Base-by-base conservation (phyloP, 2,329 filamentous ascomycete species). In the Aspergillus jensenii region DNA sequence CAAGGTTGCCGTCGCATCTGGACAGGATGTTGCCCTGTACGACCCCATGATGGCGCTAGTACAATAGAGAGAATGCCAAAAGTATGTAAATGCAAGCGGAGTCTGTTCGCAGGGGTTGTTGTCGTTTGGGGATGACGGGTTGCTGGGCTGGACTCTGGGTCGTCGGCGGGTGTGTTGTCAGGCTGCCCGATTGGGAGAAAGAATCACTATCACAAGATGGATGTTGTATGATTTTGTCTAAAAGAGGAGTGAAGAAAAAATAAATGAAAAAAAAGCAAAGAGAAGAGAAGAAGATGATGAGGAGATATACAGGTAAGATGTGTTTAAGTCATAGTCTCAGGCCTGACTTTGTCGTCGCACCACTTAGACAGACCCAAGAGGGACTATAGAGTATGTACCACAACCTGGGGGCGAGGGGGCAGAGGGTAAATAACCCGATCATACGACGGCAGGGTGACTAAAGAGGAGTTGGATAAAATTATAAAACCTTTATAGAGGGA, bases 31-130 rank as follows among this genome's bases (percentile, higher is more conserved):
- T 55, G 54, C 55, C 51, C 66, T 67, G 56, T 67, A 68, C 25
- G 70, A 67, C 19, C 65, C 66, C 71, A 74, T 74, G 46, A 47
- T 63, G 55, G 27, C 58, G 53, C 52, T 56, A 59, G 58, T 56
- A 40, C 35, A 53, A 50, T 53, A 47, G 21, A 41, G 39, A 39
- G 39, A 23, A 6, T 31, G 43, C 17, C 23, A 31, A 54, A 46
- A 53, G 48, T 35, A 41, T 49, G 35, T 35, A 49, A 54, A 43
- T 47, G 44, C 46, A 31, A 51, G 40, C 23, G 43, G 17, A 51
- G 23, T 31, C 33, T 31, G 33, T 43, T 50, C 44, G 47, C 31
- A 40, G 41, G 48, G 45, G 27, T 37, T n/a, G 48, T 35, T 41
- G 21, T 49, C 21, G 19, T 39, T 55, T 39, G 44, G 41, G 7